A percentile compares a stretch with the other conserved stretches of the same genome.
Evolutionary conservation across 306 rosid species (phyloP).

Genomic region (Chamaecrista fasciculata): DNA sequence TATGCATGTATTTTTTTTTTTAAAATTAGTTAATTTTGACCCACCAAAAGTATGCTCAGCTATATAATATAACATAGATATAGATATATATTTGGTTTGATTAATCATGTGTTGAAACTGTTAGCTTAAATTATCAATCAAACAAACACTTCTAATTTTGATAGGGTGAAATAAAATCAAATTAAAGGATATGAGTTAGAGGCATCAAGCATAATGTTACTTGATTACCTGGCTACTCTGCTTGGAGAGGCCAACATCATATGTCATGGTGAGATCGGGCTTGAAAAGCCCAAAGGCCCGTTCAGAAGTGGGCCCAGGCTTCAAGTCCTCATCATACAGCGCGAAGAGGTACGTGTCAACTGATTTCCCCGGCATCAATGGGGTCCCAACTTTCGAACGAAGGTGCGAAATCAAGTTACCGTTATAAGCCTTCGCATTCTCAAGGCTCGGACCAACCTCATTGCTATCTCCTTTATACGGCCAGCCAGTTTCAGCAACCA

Average conservation of each 20-base stretch:
- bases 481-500: conserved; percentile 99
- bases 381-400: conserved; percentile 87
- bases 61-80: too few species aligned
- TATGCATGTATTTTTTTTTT: too few species aligned
- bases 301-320: conserved; percentile 84
- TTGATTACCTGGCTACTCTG: conserved; percentile 44
- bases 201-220: conserved; percentile 25
- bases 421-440: conserved; percentile 87
- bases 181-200: too few species aligned
- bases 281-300: conserved; percentile 88
- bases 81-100: too few species aligned
- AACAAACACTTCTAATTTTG: too few species aligned
- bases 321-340: conserved; percentile 82
- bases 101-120: too few species aligned
- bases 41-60: too few species aligned
- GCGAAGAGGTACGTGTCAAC: conserved; percentile 94
- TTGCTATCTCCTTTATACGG: conserved; percentile 82
- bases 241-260: conserved; percentile 81
- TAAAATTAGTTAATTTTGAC: too few species aligned
- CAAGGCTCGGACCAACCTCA: conserved; percentile 79
- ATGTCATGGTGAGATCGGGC: conserved; percentile 77
- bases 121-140: too few species aligned
- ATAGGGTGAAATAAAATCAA: too few species aligned
- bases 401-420: conserved; percentile 81
- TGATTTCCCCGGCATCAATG: conserved; percentile 92